Evolutionary conservation across 352 stramenopile genomes (phyloP), one percentile per base, ranked within the genome.

Genomic region (Globisporangium acanthophoron): DNA sequence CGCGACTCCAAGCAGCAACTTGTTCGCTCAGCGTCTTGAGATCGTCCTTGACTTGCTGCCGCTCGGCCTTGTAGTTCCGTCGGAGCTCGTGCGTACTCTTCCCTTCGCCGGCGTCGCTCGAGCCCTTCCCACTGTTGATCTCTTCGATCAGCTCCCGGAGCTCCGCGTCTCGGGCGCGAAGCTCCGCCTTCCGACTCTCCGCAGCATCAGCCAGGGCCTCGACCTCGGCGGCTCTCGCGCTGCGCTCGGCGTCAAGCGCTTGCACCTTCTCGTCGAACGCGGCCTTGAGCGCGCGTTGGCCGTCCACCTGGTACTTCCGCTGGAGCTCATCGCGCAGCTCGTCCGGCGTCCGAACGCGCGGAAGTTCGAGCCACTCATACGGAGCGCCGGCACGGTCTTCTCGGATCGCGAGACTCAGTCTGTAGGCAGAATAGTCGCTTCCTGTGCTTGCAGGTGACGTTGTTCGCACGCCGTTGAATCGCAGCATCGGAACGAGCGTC

Each of bases 81-180:
- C 78, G 64, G 8, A 64, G 57, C 33, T 83, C 78, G 20, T 81
- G 18, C 43, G 43, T 0, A 13, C 43, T 48, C n/a, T 11, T 48
- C 9, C 6, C 11, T 2, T 29, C 18, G 6, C n/a, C 11, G 67
- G 3, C 75, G 63, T 29, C 43, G 5, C 43, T 27, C 53, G 11
- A 21, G 49, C 12, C 24, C 33, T 74, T 76, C 13, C 78, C 74
- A 52, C 76, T 80, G 59, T 88, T 75, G 39, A 88, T 82, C 29
- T 85, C 76, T 41, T 87, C 78, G 35, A 88, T 87, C 27, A 65
- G 52, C 39, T 71, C 69, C 29, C 72, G 70, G 0, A 85, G 61
- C 20, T 66, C 48, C 20, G 58, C 54, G 35, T 88, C 78, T 47
- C 62, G 65, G 1, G 51, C 48, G 12, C 60, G 44, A 0, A 87